phyloP scores from a whole-genome alignment of 2,329 filamentous ascomycete species.

The Juglanconis sp. region DNA sequence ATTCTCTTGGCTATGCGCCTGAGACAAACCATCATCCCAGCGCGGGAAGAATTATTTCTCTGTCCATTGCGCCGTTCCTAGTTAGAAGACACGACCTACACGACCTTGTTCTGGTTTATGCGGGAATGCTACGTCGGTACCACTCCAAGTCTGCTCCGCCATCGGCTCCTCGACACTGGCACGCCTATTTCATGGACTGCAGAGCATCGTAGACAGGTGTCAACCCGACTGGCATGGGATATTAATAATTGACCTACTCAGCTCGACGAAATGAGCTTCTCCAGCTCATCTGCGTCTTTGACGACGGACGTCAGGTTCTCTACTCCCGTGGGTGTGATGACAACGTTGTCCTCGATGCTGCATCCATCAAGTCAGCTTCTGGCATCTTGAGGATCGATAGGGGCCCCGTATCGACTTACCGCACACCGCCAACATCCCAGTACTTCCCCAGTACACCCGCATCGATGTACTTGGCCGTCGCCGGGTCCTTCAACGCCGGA shows the following conservation, averaged over 20 bases:
- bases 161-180: no score
- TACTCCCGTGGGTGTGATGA: conserved; percentile 59
- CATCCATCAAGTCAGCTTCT: not conserved
- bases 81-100: no score
- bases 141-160: no score
- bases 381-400: not conserved
- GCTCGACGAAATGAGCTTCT: conserved; percentile 46
- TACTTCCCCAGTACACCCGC: conserved; percentile 69
- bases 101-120: no score
- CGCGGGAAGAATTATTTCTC: no score
- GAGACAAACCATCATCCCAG: no score
- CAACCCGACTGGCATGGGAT: no score
- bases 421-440: conserved; percentile 76
- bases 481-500: conserved; percentile 70
- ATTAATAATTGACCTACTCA: conserved; percentile 10
- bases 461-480: conserved; percentile 75
- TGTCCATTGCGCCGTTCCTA: no score
- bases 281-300: conserved; percentile 58
- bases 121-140: no score
- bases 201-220: no score
- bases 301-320: conserved; percentile 64
- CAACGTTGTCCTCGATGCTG: conserved; percentile 60
- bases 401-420: conserved; percentile 39
- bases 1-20: no score
- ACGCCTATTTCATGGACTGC: no score